Evolutionary conservation across 805 yeast genomes (phyloP).

Genomic region (Monosporozyma siamensis): DNA sequence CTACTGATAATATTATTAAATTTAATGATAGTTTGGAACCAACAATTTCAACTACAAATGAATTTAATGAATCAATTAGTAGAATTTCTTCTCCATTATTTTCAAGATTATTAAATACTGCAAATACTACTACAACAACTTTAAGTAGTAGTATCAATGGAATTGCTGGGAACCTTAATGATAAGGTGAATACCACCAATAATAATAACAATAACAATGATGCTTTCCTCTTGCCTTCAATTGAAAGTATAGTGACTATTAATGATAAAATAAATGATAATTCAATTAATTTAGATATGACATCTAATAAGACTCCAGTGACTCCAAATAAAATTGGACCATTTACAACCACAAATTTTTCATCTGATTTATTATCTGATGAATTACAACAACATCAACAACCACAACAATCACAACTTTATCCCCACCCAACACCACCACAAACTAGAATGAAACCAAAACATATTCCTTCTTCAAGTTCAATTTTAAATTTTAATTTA

Average conservation of each 20-base stretch:
- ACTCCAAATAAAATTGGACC: neutral
- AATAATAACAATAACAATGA: slow-evolving; percentile 2
- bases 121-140: slow-evolving; percentile 1
- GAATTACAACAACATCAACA: neutral
- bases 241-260: neutral
- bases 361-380: neutral
- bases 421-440: no score
- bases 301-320: no score
- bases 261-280: neutral
- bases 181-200: neutral
- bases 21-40: neutral
- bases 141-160: neutral
- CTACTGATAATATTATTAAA: neutral
- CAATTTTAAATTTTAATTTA: neutral
- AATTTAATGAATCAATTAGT: slow-evolving; percentile 16
- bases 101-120: slow-evolving; percentile 22
- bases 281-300: neutral
- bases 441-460: no score
- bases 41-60: neutral
- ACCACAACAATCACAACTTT: no score
- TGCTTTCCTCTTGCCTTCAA: neutral
- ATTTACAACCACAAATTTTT: neutral
- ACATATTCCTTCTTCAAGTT: neutral
- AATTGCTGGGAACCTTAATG: neutral
- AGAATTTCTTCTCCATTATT: slow-evolving; percentile 26